Percentiles rank a stretch among this genome's conserved stretches.
Evolutionary conservation across 225 moss, liverwort and hornwort genomes (phyloP).

Genomic region (Antitrichia curtipendula): DNA sequence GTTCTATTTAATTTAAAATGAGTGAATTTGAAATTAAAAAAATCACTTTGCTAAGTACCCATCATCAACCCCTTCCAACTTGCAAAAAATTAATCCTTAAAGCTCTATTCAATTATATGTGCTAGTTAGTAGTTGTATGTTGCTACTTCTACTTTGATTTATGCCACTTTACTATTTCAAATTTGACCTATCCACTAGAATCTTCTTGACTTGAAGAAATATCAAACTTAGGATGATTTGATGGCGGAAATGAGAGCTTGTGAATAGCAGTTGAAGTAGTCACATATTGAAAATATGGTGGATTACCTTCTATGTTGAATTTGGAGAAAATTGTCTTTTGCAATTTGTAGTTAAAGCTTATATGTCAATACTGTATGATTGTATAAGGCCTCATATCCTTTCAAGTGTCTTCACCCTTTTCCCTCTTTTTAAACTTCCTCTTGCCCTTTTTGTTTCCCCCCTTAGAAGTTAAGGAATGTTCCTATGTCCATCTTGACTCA

Average conservation of each 20-base stretch:
- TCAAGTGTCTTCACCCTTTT: accelerated
- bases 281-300: neutral
- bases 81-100: neutral
- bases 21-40: neutral
- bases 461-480: neutral
- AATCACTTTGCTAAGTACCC: neutral
- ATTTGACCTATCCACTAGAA: neutral
- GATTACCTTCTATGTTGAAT: neutral
- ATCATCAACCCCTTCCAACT: neutral
- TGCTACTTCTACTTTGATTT: neutral
- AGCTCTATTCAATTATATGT: accelerated
- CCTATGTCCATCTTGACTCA: accelerated
- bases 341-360: too few relatives aligned
- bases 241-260: neutral
- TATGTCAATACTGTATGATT: too few relatives aligned
- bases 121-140: neutral
- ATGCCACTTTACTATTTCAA: neutral
- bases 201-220: neutral
- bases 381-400: neutral
- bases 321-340: neutral
- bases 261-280: neutral
- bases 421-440: neutral
- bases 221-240: neutral
- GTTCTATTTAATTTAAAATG: neutral
- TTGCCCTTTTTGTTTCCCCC: neutral